Evolutionary conservation across 2,329 filamentous ascomycete genomes (phyloP).

Genomic region (Sphaerulina vaccinii): DNA sequence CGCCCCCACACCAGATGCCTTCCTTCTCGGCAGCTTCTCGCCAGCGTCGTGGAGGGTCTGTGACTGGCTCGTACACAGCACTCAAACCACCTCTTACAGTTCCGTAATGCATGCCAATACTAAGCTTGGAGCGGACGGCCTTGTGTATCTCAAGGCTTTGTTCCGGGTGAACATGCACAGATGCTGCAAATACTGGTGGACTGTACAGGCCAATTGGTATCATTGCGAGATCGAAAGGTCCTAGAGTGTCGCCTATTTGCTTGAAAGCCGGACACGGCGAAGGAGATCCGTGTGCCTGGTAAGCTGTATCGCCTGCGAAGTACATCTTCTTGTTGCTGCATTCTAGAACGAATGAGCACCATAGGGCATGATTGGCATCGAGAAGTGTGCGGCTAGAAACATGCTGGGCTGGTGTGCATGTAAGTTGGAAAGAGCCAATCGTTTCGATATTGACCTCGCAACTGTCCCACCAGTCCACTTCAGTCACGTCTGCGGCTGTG

Average conservation of each 20-base stretch:
- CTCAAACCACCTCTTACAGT: conserved; percentile 49
- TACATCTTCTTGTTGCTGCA: conserved; percentile 40
- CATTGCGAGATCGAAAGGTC: conserved; percentile 51
- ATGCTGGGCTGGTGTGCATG: conserved; percentile 52
- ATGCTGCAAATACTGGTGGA: conserved; percentile 46
- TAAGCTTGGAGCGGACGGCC: conserved; percentile 48
- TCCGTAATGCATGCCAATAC: conserved; percentile 54
- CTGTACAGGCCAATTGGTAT: conserved; percentile 52
- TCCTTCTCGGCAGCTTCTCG: conserved; percentile 45
- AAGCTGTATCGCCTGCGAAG: conserved; percentile 54
- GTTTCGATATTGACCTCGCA: conserved; percentile 37
- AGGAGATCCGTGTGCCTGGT: conserved; percentile 42
- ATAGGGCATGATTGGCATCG: conserved; percentile 45
- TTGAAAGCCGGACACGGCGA: conserved; percentile 50
- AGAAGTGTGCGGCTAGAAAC: conserved; percentile 44
- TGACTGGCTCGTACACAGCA: conserved; percentile 50
- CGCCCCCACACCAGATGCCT: conserved; percentile 36
- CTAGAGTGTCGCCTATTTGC: conserved; percentile 47
- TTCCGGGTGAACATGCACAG: conserved; percentile 49
- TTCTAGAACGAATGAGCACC: conserved; percentile 50
- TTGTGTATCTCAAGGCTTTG: conserved; percentile 50
- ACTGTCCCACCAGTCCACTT: conserved; percentile 54
- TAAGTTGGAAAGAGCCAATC: conserved; percentile 42
- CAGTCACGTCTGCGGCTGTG: conserved; percentile 42
- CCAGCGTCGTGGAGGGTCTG: conserved; percentile 49